Base-by-base conservation (phyloP, 2,329 filamentous ascomycete genomes). In the Myriosclerotinia curreyana region DNA sequence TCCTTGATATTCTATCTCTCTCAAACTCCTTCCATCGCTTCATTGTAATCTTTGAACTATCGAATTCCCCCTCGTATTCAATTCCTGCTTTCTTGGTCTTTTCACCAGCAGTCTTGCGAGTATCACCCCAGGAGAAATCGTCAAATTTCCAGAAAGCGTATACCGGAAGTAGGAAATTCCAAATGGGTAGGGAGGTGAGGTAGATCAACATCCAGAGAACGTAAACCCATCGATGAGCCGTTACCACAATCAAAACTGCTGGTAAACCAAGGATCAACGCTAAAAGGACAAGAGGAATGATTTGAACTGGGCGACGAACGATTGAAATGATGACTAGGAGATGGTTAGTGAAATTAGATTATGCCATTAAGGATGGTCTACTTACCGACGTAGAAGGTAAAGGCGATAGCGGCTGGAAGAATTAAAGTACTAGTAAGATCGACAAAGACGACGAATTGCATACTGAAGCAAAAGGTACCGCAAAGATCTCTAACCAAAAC, bases 141-240 rank as follows among this genome's bases (percentile, higher is more conserved):
- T 99, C 95, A 76, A 99, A 99, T 79, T 99, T 98, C 95, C 95
- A 99, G 82, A 94, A 99, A 3, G 95, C 90, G 75, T 99, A 99
- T 9, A 86, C 86, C 0, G 95, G 95, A 11, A 99, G 86, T 46
- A 99, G 83, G 76, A 99, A 96, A 78, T 99, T 99, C 95, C 95
- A 99, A 65, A 99, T 84, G 0, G 96, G 96, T 1, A 99, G 86
- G 0, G 95, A 96, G 53, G 93, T 62, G 22, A 99, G 85, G 77
- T 99, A 99, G 77, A 98, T 95, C 51, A 95, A 75, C 95, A 99
- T 98, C 95, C 95, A 99, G 51, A 90, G 78, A 50, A 99, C 88
- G 74, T 99, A 99, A 0, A 91, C 89, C 83, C 89, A 88, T 48
- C 92, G 91, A 77, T 98, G 93, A 12, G 96, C 95, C 0, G 96